A percentile compares a stretch with the other conserved stretches of the same genome.
Conservation (phyloP, 2,329 filamentous ascomycete species). For the Microcera coccophila region DNA sequence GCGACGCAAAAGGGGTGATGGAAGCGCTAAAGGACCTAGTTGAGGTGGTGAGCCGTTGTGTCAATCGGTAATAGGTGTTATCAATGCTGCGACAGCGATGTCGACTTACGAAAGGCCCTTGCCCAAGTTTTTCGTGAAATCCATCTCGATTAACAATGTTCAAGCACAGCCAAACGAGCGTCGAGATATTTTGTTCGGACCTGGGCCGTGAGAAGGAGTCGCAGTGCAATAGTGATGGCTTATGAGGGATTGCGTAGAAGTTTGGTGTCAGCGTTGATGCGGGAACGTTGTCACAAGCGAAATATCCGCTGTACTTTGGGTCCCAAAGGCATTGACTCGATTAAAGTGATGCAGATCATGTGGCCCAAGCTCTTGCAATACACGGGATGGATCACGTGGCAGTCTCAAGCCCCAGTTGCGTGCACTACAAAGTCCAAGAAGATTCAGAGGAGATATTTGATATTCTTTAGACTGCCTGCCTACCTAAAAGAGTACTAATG, state of each 20-base stretch:
- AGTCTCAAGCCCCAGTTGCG: no score
- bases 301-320: constrained; percentile 15
- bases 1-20: constrained; percentile 87
- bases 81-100: constrained; percentile 12
- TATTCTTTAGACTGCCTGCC: no score
- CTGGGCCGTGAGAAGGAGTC: constrained; percentile 10
- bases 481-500: no score
- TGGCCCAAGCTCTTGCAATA: constrained; percentile 24
- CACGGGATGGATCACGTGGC: no score
- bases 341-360: constrained; percentile 19
- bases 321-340: constrained; percentile 21
- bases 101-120: constrained; percentile 52
- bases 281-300: constrained; percentile 32
- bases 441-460: no score
- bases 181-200: no score
- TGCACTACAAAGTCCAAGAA: no score
- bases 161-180: no score
- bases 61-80: no score
- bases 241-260: constrained; percentile 15
- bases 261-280: constrained; percentile 24
- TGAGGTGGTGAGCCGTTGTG: constrained; percentile 12
- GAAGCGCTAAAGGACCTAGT: constrained; percentile 63
- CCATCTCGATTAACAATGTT: constrained; percentile 47
- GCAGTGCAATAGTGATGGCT: constrained; percentile 11
- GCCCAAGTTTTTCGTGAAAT: constrained; percentile 57